These are phyloP conservation scores for Echinochloa phyllopogon DNA, from an alignment of 176 grass and related monocot species.

Conservation along the genomic window DNA sequence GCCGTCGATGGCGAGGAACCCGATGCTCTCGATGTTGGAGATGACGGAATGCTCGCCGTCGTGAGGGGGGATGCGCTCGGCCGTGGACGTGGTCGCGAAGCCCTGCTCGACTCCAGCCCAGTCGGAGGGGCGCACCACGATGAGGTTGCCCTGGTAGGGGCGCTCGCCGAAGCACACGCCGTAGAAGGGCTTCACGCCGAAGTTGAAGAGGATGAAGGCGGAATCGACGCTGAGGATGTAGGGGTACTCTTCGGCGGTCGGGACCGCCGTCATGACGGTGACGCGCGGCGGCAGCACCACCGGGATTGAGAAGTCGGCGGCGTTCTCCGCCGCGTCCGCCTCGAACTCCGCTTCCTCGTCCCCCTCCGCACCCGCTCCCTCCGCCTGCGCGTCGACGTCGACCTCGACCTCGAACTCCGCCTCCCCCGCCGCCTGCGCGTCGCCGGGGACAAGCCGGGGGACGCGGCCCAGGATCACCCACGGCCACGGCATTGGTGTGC, in stretches of 20 bases:
- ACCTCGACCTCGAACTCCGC: not conserved
- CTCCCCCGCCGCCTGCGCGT: not conserved
- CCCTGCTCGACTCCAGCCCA: not conserved
- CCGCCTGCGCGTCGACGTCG: too few species aligned
- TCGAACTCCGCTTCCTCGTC: not conserved
- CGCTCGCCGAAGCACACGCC: not conserved
- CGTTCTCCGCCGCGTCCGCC: not conserved
- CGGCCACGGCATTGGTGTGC: constrained; percentile 3
- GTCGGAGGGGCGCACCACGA: not conserved
- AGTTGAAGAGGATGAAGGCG: not conserved
- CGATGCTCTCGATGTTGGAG: not conserved
- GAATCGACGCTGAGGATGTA: not conserved
- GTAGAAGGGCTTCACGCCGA: not conserved
- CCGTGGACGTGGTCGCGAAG: not conserved
- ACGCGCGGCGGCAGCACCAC: not conserved
- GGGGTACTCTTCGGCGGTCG: not conserved
- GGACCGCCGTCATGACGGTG: not conserved
- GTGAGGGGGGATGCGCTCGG: not conserved
- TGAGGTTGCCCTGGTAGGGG: not conserved
- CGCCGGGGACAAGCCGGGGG: not conserved
- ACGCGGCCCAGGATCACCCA: constrained; percentile 15
- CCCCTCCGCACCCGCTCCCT: not conserved
- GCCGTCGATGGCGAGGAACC: not conserved
- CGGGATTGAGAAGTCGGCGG: not conserved
- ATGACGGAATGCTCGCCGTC: not conserved